Conservation (phyloP, 1,284 basidiomycete genomes). For the Mrakiaceae sp. region DNA sequence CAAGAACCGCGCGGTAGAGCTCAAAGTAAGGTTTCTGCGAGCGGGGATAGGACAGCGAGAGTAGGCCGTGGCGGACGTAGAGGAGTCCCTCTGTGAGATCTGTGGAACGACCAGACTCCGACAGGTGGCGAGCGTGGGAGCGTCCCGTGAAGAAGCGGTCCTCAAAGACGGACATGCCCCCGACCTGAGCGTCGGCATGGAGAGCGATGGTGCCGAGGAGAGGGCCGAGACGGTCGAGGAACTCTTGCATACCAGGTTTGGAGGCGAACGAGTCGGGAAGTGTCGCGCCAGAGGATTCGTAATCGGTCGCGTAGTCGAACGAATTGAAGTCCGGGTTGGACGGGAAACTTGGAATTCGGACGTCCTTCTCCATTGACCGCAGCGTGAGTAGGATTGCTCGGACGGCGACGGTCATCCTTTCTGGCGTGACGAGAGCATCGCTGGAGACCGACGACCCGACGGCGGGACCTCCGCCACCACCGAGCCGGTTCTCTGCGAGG, state of each 20-base stretch:
- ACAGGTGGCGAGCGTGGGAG: slow-evolving; percentile 17
- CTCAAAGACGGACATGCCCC: slow-evolving; percentile 69
- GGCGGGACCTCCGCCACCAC: slow-evolving; percentile 35
- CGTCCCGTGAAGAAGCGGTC: slow-evolving; percentile 54
- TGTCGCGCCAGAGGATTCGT: slow-evolving; percentile 55
- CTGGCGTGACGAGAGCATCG: slow-evolving; percentile 46
- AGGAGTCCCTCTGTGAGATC: slow-evolving; percentile 50
- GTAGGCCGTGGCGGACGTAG: slow-evolving; percentile 56
- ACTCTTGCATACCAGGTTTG: slow-evolving; percentile 62
- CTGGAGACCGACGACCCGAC: slow-evolving; percentile 15
- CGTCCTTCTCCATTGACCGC: slow-evolving; percentile 58
- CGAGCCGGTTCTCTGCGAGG: slow-evolving; percentile 50
- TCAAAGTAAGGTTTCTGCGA: slow-evolving; percentile 54
- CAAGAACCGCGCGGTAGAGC: slow-evolving; percentile 66
- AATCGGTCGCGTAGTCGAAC: slow-evolving; percentile 42
- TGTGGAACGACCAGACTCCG: neutral
- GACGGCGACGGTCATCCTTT: slow-evolving; percentile 62
- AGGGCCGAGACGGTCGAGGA: slow-evolving; percentile 55
- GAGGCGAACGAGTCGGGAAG: slow-evolving; percentile 44
- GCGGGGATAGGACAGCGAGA: slow-evolving; percentile 58
- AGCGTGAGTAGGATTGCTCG: slow-evolving; percentile 68
- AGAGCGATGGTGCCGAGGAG: slow-evolving; percentile 53
- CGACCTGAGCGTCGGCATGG: slow-evolving; percentile 56
- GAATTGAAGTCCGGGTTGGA: slow-evolving; percentile 55
- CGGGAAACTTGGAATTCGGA: slow-evolving; percentile 61